Percentiles rank a stretch among this genome's conserved stretches.
Evolutionary conservation across 164 flowering plant species (phyloP).

Genomic region (Berberis thunbergii): DNA sequence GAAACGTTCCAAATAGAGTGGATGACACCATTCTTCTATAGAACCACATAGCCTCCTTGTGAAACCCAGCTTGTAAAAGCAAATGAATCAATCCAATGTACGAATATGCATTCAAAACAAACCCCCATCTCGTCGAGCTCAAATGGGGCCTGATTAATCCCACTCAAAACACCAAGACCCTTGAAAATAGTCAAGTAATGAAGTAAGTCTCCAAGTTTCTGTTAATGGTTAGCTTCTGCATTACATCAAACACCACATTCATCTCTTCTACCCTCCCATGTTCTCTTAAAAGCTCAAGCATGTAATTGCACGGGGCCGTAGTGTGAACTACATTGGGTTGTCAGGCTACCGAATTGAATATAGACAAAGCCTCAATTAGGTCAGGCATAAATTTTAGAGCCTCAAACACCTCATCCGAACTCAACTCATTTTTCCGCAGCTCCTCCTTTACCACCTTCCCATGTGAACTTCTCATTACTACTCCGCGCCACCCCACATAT

Average conservation of each 20-base stretch:
- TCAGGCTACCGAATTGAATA: constrained; percentile 50
- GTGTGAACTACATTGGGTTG: constrained; percentile 49
- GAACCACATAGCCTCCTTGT: constrained; percentile 58
- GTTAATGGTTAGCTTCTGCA: constrained; percentile 80
- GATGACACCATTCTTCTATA: constrained; percentile 57
- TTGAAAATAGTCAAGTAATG: constrained; percentile 38
- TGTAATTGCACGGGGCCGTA: constrained; percentile 72
- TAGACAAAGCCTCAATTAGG: constrained; percentile 38
- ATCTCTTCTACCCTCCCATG: constrained; percentile 54
- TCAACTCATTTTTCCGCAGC: constrained; percentile 11
- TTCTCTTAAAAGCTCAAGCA: constrained; percentile 69
- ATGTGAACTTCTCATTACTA: constrained; percentile 19
- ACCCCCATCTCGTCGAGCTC: constrained; percentile 76
- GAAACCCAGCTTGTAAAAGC: constrained; percentile 58
- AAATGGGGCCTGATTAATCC: constrained; percentile 49
- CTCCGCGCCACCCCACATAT: constrained; percentile 24
- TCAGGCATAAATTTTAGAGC: constrained; percentile 45
- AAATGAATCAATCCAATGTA: constrained; percentile 84
- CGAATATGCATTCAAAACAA: constrained; percentile 74
- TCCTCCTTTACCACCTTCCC: constrained; percentile 18
- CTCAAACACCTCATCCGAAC: constrained; percentile 43
- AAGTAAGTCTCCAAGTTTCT: constrained; percentile 61
- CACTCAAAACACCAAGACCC: constrained; percentile 48
- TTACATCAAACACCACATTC: constrained; percentile 68
- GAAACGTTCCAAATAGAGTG: too few species aligned